Conservation (phyloP, 257 asterid species). For the Anisodus acutangulus region DNA sequence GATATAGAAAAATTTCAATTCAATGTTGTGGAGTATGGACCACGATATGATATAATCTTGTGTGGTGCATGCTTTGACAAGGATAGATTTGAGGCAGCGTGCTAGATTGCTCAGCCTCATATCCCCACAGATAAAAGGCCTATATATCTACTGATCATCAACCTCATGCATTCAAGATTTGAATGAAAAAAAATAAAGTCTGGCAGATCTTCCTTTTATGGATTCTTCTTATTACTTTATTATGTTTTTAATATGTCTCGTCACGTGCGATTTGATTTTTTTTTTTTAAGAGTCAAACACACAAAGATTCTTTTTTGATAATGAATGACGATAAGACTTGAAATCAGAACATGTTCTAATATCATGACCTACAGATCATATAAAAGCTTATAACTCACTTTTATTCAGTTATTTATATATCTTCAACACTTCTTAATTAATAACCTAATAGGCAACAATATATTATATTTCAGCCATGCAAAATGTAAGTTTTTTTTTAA, state of each 20-base stretch:
- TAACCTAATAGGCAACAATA: too few species aligned
- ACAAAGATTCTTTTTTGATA: too few species aligned
- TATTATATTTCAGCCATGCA: too few species aligned
- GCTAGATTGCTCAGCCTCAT: slow-evolving; percentile 22
- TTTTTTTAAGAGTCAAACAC: not conserved
- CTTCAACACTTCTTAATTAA: not conserved
- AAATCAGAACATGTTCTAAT: not conserved
- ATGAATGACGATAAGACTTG: not conserved
- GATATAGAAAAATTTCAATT: not conserved
- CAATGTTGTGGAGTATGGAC: slow-evolving; percentile 1
- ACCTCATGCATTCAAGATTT: not conserved
- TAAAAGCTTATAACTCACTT: not conserved
- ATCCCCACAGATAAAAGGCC: not conserved
- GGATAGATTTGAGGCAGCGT: not conserved
- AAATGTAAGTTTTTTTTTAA: too few species aligned
- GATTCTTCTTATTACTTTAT: not conserved
- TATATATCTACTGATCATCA: not conserved
- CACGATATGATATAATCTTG: not conserved
- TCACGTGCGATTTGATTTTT: not conserved
- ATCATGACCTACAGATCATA: too few species aligned
- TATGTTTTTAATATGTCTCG: not conserved
- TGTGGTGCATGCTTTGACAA: slow-evolving; percentile 12
- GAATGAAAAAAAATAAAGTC: not conserved
- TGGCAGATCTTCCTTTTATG: not conserved
- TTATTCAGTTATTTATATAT: not conserved